Evolutionary conservation across 225 moss, liverwort and hornwort genomes (phyloP).

Genomic region (Polytrichum commune): DNA sequence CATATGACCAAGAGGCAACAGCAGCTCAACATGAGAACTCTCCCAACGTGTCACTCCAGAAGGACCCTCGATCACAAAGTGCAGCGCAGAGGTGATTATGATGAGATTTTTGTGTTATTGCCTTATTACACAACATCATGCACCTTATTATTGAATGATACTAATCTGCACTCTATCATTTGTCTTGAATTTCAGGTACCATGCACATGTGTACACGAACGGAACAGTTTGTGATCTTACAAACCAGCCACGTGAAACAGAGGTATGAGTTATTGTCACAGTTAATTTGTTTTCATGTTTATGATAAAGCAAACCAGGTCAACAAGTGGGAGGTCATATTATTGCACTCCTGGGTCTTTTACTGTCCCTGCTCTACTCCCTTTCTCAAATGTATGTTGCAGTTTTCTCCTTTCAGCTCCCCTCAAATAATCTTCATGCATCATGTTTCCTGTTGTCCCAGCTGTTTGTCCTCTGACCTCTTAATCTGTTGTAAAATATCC

Average conservation of each 20-base stretch:
- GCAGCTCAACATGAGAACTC: constrained; percentile 68
- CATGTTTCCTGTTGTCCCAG: no score
- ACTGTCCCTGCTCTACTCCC: neutral
- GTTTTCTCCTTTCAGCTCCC: no score
- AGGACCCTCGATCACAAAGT: constrained; percentile 90
- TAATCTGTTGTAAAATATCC: no score
- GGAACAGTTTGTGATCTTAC: constrained; percentile 94
- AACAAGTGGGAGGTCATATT: neutral
- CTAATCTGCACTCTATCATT: constrained; percentile 14
- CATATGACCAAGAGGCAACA: constrained; percentile 66
- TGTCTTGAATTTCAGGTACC: constrained; percentile 52
- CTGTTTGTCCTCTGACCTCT: no score
- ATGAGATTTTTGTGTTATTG: no score
- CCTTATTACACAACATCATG: no score
- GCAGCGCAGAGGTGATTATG: constrained; percentile 76
- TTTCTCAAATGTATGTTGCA: neutral
- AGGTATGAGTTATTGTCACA: constrained; percentile 43
- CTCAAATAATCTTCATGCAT: no score
- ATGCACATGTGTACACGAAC: constrained; percentile 85
- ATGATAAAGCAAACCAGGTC: neutral
- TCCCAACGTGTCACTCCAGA: constrained; percentile 69
- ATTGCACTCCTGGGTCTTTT: neutral
- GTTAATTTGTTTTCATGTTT: no score
- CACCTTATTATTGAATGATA: neutral
- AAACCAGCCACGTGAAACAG: constrained; percentile 79